Evolutionary conservation across 2,329 filamentous ascomycete genomes (phyloP).

Genomic region (Elsinoe australis): DNA sequence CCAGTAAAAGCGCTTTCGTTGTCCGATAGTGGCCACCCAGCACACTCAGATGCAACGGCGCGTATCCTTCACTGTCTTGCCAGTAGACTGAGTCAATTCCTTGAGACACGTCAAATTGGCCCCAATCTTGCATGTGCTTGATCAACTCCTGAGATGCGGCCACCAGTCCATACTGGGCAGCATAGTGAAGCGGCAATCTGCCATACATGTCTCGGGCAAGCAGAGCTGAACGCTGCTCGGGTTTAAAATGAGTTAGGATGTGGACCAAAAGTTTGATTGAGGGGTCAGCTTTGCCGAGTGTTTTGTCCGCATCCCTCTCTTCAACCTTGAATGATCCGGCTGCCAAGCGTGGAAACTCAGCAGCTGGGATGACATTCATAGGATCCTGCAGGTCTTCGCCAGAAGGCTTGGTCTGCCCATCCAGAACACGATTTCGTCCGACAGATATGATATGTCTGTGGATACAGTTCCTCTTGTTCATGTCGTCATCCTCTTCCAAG

Average conservation of each 20-base stretch:
- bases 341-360: slow-evolving; percentile 57
- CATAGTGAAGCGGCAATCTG: slow-evolving; percentile 82
- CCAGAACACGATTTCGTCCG: slow-evolving; percentile 60
- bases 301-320: slow-evolving; percentile 51
- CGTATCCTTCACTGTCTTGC: slow-evolving; percentile 89
- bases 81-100: slow-evolving; percentile 82
- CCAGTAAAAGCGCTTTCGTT: slow-evolving; percentile 69
- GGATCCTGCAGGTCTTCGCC: slow-evolving; percentile 43
- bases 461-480: slow-evolving; percentile 88
- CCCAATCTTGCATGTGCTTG: slow-evolving; percentile 81
- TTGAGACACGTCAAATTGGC: slow-evolving; percentile 71
- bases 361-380: slow-evolving; percentile 71
- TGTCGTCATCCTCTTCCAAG: slow-evolving; percentile 80
- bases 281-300: slow-evolving; percentile 63
- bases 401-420: slow-evolving; percentile 26
- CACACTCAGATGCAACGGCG: slow-evolving; percentile 84
- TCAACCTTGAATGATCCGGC: slow-evolving; percentile 56
- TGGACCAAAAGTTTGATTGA: slow-evolving; percentile 60
- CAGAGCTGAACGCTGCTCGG: slow-evolving; percentile 60
- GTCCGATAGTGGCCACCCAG: slow-evolving; percentile 84
- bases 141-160: slow-evolving; percentile 84
- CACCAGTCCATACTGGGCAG: slow-evolving; percentile 88
- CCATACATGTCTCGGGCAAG: slow-evolving; percentile 67
- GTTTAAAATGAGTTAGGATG: slow-evolving; percentile 59
- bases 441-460: slow-evolving; percentile 90